Percentiles rank a stretch among this genome's conserved stretches.
Conservation (phyloP, 768 basidiomycete genomes). For the Lentinula aciculospora region DNA sequence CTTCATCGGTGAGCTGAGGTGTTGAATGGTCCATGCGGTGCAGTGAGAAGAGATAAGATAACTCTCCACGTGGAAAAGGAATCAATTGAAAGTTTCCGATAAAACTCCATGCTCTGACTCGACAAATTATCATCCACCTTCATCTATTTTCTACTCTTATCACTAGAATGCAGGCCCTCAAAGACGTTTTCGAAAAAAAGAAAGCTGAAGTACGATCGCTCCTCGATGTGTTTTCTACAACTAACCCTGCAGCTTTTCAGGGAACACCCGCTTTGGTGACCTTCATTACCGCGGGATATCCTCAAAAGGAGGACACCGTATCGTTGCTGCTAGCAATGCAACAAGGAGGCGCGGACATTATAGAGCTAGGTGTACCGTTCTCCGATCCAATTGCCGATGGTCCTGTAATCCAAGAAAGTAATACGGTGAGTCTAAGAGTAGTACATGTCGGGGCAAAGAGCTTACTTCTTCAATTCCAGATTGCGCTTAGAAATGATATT, state of each 20-base stretch:
- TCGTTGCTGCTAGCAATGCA: slow-evolving; percentile 89
- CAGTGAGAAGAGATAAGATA: neutral
- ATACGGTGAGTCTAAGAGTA: slow-evolving; percentile 60
- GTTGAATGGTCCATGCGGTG: slow-evolving; percentile 46
- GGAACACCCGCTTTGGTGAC: slow-evolving; percentile 65
- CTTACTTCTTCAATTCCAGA: slow-evolving; percentile 34
- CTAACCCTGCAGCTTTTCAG: slow-evolving; percentile 23
- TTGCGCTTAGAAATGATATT: slow-evolving; percentile 77
- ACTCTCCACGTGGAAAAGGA: neutral
- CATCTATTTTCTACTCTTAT: slow-evolving; percentile 3
- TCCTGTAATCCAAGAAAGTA: slow-evolving; percentile 86
- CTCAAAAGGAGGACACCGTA: slow-evolving; percentile 72
- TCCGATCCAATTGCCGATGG: slow-evolving; percentile 97
- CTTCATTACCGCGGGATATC: slow-evolving; percentile 94
- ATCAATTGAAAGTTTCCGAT: neutral
- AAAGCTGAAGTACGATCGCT: slow-evolving; percentile 40
- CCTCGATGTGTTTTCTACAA: neutral
- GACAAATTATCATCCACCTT: neutral
- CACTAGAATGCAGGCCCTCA: slow-evolving; percentile 61
- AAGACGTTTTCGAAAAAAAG: slow-evolving; percentile 64
- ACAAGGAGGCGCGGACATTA: slow-evolving; percentile 87
- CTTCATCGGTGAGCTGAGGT: slow-evolving; percentile 53
- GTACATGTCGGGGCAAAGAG: neutral
- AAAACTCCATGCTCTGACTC: neutral
- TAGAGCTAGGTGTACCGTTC: slow-evolving; percentile 94